Conservation (phyloP, 78 protist species). For the Guillardia theta region DNA sequence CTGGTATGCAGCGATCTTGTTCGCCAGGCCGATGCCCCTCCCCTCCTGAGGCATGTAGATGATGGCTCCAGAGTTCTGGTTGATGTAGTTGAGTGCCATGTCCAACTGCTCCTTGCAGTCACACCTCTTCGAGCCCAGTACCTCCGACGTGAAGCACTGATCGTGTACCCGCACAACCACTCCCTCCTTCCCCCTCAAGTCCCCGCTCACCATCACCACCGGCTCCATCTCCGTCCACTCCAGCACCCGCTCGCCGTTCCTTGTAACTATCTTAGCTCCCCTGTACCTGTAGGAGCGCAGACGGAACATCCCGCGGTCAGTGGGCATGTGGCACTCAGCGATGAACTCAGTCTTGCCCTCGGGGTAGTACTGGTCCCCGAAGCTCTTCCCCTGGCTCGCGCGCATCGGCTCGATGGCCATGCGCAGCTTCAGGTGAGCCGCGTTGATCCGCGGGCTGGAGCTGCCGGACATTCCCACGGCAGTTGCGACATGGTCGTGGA, state of each 20-base stretch:
- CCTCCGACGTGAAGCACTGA: conserved; percentile 42
- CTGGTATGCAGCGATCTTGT: conserved; percentile 38
- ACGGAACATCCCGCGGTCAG: neutral
- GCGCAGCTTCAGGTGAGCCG: no score
- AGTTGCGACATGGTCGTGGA: no score
- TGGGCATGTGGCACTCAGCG: neutral
- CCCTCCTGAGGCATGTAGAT: conserved; percentile 47
- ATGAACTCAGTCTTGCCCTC: neutral
- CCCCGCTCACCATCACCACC: neutral
- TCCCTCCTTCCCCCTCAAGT: neutral
- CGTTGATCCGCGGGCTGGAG: no score
- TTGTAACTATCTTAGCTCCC: neutral
- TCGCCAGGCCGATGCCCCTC: conserved; percentile 50
- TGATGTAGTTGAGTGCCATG: neutral
- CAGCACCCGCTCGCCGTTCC: conserved; percentile 17
- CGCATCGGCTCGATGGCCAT: neutral
- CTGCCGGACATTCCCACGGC: no score
- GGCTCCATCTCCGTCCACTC: conserved; percentile 27
- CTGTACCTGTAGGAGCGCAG: neutral
- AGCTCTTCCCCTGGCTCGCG: neutral
- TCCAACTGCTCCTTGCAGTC: conserved; percentile 51
- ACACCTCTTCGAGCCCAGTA: conserved; percentile 19
- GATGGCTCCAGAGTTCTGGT: neutral
- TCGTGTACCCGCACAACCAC: conserved; percentile 31
- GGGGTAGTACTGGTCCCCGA: neutral